Evolutionary conservation across 1,139 yeast genomes (phyloP), one percentile per base, ranked within the genome.

Genomic region (Sugiyamaella sp.): DNA sequence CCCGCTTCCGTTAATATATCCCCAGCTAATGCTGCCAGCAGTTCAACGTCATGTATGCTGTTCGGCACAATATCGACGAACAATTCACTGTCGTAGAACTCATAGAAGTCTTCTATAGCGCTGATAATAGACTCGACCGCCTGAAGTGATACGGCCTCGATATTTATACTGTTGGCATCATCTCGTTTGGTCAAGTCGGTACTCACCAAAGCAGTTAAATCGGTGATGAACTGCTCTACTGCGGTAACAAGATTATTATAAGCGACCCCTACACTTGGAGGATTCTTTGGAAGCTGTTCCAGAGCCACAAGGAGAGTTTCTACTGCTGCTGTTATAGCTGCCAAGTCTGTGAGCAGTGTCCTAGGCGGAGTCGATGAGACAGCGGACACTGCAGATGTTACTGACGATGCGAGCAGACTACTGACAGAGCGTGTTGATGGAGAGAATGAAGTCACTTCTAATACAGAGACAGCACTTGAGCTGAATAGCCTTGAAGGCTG

Each of bases 241-340:
- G 50, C 27, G 1, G 3, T 19, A 1, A 17, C 51, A 33, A 46
- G 49, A 25, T 19, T 39, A 6, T 19, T 20, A 40, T 25, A 38
- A 1, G 38, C 37, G 2, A 21, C 35, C 22, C 17, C 41, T 47
- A 32, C 51, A 19, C 24, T 24, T 12, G 29, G 5, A 8, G 43
- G 42, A 39, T 40, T 12, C 12, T 25, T 33, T 9, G 42, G 40
- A 27, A 29, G 43, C 14, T 29, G 37, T 12, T 21, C 38, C 25
- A 40, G 39, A 22, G 44, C 46, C 19, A 27, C 46, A 24, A 21
- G 37, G 37, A 44, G 51, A 27, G 29, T 33, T 9, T 6, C 53
- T 38, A 46, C 49, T 42, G 39, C 52, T 10, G 21, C 40, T 24
- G 45, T 52, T 25, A 32, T 42, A 38, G 33, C 50, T 41, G 21